Conservation (phyloP, 306 rosid species). For the Prunus salicina region DNA sequence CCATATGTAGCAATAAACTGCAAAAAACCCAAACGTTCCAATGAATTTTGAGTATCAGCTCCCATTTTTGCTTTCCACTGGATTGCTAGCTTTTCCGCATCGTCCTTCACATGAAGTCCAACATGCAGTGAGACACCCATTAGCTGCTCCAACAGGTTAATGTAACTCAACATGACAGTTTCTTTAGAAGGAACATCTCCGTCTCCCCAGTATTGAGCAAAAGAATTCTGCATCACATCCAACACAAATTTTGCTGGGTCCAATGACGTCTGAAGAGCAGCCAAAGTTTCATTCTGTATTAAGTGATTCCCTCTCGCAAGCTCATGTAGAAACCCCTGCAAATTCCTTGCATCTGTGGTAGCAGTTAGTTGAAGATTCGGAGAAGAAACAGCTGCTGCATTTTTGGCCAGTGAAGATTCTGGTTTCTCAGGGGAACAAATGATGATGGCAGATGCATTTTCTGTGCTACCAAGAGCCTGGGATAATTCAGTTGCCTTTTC, state of each 20-base stretch:
- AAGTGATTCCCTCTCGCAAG: slow-evolving; percentile 19
- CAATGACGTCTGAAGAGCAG: slow-evolving; percentile 27
- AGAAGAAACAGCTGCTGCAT: slow-evolving; percentile 1
- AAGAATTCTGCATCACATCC: slow-evolving; percentile 34
- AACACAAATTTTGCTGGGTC: slow-evolving; percentile 54
- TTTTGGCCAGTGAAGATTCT: slow-evolving; percentile 13
- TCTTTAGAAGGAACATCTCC: slow-evolving; percentile 18
- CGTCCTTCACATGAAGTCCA: slow-evolving; percentile 32
- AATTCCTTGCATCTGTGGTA: slow-evolving; percentile 19
- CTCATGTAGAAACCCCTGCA: slow-evolving; percentile 17
- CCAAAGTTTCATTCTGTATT: slow-evolving; percentile 18
- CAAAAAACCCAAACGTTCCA: slow-evolving; percentile 48
- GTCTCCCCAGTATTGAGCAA: slow-evolving; percentile 22
- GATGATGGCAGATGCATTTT: slow-evolving; percentile 6
- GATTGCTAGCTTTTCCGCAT: slow-evolving; percentile 48
- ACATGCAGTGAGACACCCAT: slow-evolving; percentile 38
- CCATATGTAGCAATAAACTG: slow-evolving; percentile 43
- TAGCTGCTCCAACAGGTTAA: slow-evolving; percentile 34
- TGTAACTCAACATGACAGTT: slow-evolving; percentile 18
- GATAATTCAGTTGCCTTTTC: slow-evolving; percentile 26
- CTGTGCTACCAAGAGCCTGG: slow-evolving; percentile 20
- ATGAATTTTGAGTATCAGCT: slow-evolving; percentile 23
- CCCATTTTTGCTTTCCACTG: slow-evolving; percentile 38
- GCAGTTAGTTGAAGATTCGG: slow-evolving; percentile 20
- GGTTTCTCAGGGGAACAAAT: slow-evolving; percentile 14